A percentile compares a stretch with the other conserved stretches of the same genome.
Conservation (phyloP, 768 basidiomycete species). For the Tylopilus felleus region DNA sequence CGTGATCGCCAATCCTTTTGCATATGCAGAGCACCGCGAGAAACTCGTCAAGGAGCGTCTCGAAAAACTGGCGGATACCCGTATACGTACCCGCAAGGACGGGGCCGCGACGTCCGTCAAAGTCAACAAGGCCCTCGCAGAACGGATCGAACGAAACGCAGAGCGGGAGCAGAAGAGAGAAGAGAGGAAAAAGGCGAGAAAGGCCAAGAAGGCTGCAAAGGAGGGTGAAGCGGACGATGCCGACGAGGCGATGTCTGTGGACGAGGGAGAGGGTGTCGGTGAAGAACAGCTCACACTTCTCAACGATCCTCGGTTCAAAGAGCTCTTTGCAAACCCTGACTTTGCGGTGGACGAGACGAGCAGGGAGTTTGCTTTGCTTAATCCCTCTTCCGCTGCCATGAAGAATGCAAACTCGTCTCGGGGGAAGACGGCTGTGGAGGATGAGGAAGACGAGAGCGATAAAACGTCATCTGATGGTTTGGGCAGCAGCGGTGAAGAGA, state of each 20-base stretch:
- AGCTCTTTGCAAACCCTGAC: conserved; percentile 86
- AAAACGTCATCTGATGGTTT: conserved; percentile 58
- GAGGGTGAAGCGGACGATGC: conserved; percentile 33
- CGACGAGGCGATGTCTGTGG: conserved; percentile 34
- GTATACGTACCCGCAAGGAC: conserved; percentile 81
- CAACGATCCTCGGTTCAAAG: conserved; percentile 84
- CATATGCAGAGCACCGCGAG: conserved; percentile 92
- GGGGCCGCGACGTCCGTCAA: conserved; percentile 26
- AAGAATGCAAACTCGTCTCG: conserved; percentile 38
- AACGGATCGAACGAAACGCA: conserved; percentile 61
- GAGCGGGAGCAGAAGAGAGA: conserved; percentile 52
- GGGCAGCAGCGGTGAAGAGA: conserved; percentile 40
- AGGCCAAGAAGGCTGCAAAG: conserved; percentile 36
- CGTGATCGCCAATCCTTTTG: conserved; percentile 93
- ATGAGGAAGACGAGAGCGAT: conserved; percentile 87
- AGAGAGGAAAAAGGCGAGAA: conserved; percentile 50
- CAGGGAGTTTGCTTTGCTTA: conserved; percentile 88
- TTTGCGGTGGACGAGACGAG: conserved; percentile 88
- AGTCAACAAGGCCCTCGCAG: conserved; percentile 80
- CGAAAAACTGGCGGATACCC: conserved; percentile 88
- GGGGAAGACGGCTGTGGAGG: conserved; percentile 78
- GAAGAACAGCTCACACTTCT: conserved; percentile 49
- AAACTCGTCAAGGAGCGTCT: conserved; percentile 83
- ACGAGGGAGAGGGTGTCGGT: conserved; percentile 18
- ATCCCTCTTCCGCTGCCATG: conserved; percentile 76